Evolutionary conservation across 495 filamentous ascomycete genomes (phyloP).

Genomic region (Pyronema domesticum): DNA sequence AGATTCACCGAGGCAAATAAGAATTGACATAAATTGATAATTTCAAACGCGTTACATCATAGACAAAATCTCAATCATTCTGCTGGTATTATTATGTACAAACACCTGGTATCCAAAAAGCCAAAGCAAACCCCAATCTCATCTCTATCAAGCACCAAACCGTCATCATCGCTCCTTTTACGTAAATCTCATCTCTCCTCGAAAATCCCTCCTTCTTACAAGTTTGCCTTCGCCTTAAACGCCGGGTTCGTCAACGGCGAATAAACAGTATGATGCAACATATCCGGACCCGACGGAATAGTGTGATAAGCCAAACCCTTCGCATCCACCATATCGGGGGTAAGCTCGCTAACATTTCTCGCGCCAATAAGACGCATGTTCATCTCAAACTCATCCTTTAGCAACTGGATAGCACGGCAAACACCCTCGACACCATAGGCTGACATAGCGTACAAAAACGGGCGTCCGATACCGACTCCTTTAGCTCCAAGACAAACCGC

Average conservation of each 20-base stretch:
- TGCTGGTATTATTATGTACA: too few relatives aligned
- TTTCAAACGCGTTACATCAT: too few relatives aligned
- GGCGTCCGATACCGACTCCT: slow-evolving; percentile 85
- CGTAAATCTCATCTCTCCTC: too few relatives aligned
- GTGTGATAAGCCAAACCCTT: slow-evolving; percentile 54
- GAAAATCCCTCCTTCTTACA: not conserved
- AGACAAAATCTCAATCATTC: too few relatives aligned
- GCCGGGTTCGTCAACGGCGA: slow-evolving; percentile 44
- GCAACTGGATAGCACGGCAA: slow-evolving; percentile 77
- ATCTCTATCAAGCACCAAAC: too few relatives aligned
- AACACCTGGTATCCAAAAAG: too few relatives aligned
- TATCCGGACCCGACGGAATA: slow-evolving; percentile 38
- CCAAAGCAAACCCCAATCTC: too few relatives aligned
- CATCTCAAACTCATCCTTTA: slow-evolving; percentile 99
- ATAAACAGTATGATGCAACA: slow-evolving; percentile 40
- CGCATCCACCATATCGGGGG: slow-evolving; percentile 58
- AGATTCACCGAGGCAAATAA: too few relatives aligned
- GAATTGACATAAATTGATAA: too few relatives aligned
- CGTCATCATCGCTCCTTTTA: too few relatives aligned
- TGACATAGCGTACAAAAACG: slow-evolving; percentile 92
- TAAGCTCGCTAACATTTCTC: slow-evolving; percentile 53
- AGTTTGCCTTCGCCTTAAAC: slow-evolving; percentile 25
- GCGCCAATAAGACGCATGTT: slow-evolving; percentile 88
- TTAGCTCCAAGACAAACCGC: slow-evolving; percentile 83
- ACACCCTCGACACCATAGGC: slow-evolving; percentile 79